Evolutionary conservation across 1,139 yeast species (phyloP), one percentile per base, ranked within the genome.

Genomic region (Saccharomycopsis hybrid): DNA sequence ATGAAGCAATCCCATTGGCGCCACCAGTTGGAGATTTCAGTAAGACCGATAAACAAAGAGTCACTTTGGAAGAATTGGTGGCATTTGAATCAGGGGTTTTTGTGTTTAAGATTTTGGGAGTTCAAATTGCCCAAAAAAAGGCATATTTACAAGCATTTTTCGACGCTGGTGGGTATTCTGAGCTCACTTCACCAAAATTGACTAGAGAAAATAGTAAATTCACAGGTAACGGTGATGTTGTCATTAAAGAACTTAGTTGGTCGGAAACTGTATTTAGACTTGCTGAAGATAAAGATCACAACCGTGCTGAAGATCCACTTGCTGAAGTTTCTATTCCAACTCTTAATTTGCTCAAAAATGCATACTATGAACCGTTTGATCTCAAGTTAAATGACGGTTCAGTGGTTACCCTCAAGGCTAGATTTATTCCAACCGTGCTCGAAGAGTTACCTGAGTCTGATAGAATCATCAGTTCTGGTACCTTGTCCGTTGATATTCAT

Each of bases 51-150:
- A 84, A 81, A 63, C 65, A 78, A 57, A 78, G 76, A 53, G 69
- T 90, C 59, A 69, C 84, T 1, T 67, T 87, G 50, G 80, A 78
- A 8, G 82, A 90, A 60, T 70, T 86, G 48, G 51, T 79, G 36
- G 73, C 77, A 41, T 77, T 80, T 62, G 75, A 78, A 56, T 72
- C 87, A 46, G 99, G 98, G 70, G 80, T 89, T 25, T 70, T 90
- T 50, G 84, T 84, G 1, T 77, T 74, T 58, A 81, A 86, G 48
- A 62, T 92, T 38, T 63, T 80, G 36, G 80, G 79, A 32, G 87
- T 84, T 49, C 72, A 69, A 36, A 65, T 82, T 40, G 66, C 77
- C 43, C 73, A 74, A 55, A 73, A 72, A 36, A 79, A 77, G 52
- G 70, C 78, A 4, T 85, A 73, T 60, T 69, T 90, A 36, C 95